Evolutionary conservation across 495 filamentous ascomycete genomes (phyloP).

Genomic region (Neurospora sp.): DNA sequence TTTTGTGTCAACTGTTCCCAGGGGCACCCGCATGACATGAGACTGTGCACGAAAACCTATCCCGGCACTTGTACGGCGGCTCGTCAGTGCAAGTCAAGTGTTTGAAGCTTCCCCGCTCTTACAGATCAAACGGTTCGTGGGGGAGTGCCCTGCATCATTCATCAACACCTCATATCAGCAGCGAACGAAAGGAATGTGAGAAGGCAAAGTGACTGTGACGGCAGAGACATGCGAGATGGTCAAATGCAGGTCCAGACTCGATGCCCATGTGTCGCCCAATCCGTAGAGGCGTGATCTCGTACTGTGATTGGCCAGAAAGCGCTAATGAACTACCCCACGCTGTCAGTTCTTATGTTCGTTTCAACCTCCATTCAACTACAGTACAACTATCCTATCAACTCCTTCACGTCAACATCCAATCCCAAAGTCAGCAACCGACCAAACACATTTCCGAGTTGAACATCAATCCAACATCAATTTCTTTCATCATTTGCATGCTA

Average conservation of each 20-base stretch:
- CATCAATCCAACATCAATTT: background rate
- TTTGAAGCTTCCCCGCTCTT: background rate
- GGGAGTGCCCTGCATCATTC: background rate
- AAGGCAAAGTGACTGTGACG: background rate
- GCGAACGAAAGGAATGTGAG: background rate
- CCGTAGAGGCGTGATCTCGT: background rate
- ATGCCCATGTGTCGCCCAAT: background rate
- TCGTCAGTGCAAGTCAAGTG: background rate
- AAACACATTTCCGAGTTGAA: background rate
- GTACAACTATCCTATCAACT: background rate
- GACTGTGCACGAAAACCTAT: background rate
- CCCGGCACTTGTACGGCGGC: background rate
- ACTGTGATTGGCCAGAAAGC: background rate
- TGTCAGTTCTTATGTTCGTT: background rate
- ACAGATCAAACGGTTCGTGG: background rate
- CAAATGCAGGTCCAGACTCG: background rate
- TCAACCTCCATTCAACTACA: background rate
- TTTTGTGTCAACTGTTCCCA: background rate
- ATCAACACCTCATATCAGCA: background rate
- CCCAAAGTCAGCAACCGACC: background rate
- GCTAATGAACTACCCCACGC: background rate
- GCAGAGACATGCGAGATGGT: background rate
- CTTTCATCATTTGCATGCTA: background rate
- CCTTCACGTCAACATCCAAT: background rate
- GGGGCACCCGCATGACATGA: background rate